A percentile compares a stretch with the other conserved stretches of the same genome.
Evolutionary conservation across 148 eudicot species (phyloP).

Genomic region (Vaccinium macrocarpon): DNA sequence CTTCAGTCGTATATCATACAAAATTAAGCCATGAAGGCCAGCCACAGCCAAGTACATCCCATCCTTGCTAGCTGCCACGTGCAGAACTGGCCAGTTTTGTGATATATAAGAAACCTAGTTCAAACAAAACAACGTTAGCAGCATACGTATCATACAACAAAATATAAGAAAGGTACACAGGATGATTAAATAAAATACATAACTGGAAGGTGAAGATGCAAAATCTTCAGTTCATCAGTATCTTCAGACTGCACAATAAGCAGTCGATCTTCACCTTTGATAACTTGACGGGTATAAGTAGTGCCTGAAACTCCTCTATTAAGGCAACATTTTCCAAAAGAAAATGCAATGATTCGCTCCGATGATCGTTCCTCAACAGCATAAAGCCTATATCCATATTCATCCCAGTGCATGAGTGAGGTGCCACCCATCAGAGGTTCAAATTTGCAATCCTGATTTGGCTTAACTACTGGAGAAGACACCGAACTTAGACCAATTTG

Average conservation of each 20-base stretch:
- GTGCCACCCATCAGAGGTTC: constrained; percentile 95
- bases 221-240: constrained; percentile 51
- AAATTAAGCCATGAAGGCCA: constrained; percentile 3
- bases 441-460: constrained; percentile 62
- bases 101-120: constrained; percentile 87
- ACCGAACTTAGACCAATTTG: constrained; percentile 67
- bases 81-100: constrained; percentile 32
- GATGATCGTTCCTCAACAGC: constrained; percentile 79
- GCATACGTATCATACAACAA: background rate
- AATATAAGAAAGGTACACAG: constrained; percentile 11
- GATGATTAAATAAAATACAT: constrained; percentile 34
- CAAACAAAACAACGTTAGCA: constrained; percentile 26
- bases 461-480: constrained; percentile 83
- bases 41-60: constrained; percentile 42
- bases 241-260: constrained; percentile 97
- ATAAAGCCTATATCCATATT: constrained; percentile 90
- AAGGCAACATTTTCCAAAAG: constrained; percentile 90
- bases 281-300: constrained; percentile 76
- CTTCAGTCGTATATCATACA: constrained; percentile 28
- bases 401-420: constrained; percentile 92
- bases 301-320: constrained; percentile 95
- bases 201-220: constrained; percentile 99
- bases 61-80: constrained; percentile 79
- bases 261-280: constrained; percentile 92
- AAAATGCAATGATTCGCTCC: constrained; percentile 84